Evolutionary conservation across 140 eudicot genomes (phyloP), one percentile per base, ranked within the genome.

Genomic region (Oenanthe javanica): DNA sequence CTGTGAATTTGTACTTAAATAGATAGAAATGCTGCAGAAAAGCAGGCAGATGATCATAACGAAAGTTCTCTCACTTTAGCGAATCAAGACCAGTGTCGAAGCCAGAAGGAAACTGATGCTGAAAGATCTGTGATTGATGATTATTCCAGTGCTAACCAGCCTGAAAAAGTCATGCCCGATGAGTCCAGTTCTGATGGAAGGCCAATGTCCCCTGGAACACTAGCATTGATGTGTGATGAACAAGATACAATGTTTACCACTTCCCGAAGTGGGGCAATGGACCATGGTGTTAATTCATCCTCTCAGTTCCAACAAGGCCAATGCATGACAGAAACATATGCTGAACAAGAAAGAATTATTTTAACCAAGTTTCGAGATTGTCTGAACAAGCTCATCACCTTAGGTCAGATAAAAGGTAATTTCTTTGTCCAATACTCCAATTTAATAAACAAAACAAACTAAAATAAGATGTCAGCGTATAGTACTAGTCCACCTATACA

Each of bases 181-280:
- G 98, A 88, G 77, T 74, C 88, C 7, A 61, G 83, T 72, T 79
- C 85, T 50, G 89, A 86, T 82, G 83, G 81, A 69, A 86, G 95
- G 85, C 98, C 97, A 76, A 84, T 92, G 96, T 95, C 99, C 71
- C 99, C 99, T 14, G 95, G 93, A 81, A 95, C 97, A 15, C 84
- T 95, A 87, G 99, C 99, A 43, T 91, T 95, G 78, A 90, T 93
- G 99, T 95, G 99, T 74, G 99, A 95, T 77, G 99, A 95, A 85
- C 93, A 88, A 64, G 99, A 90, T 63, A 82, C 92, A 6, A 86
- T 88, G 86, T 92, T 92, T 40, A 86, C 88, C 74, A 81, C 84
- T 86, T 84, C 89, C 63, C 79, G 86, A 19, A 87, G 77, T 82
- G 83, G 85, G 64, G 27, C 80, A 80, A 18, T 23, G 69, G 86